Conservation (phyloP, 23 red algal species). For the Gracilariopsis chorda region DNA sequence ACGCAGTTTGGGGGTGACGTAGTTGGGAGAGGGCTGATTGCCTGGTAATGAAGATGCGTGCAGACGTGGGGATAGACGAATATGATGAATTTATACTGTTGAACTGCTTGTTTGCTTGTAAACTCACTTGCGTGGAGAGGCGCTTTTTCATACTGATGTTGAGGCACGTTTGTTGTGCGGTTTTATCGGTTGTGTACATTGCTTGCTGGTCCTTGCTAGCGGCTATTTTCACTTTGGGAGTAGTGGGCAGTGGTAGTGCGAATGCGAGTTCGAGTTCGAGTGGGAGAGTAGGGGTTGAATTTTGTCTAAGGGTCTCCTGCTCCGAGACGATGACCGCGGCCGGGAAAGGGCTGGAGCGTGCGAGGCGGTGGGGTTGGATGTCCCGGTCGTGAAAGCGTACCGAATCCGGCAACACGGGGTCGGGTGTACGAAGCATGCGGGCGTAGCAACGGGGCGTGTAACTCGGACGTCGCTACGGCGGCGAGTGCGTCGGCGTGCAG, state of each 20-base stretch:
- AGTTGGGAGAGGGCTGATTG: too few species aligned
- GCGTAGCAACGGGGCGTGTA: not conserved
- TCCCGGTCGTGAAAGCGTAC: not conserved
- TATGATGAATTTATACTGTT: not conserved
- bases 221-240: too few species aligned
- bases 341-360: conserved; percentile 11
- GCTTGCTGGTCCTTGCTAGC: too few species aligned
- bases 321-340: conserved; percentile 39
- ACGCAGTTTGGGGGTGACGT: not conserved
- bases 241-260: too few species aligned
- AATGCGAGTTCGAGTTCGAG: too few species aligned
- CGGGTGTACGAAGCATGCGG: not conserved
- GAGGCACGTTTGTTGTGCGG: not conserved
- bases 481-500: conserved; percentile 9
- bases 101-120: not conserved
- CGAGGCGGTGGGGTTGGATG: not conserved
- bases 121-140: not conserved
- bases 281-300: too few species aligned
- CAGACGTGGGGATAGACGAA: not conserved
- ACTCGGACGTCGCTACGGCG: not conserved
- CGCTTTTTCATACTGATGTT: too few species aligned
- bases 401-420: conserved; percentile 32
- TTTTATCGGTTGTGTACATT: not conserved
- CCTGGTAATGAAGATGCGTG: not conserved
- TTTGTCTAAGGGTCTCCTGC: not conserved